These are phyloP conservation scores for Chalara sp. DNA, from an alignment of 2,329 filamentous ascomycete species.

Conservation along the genomic window DNA sequence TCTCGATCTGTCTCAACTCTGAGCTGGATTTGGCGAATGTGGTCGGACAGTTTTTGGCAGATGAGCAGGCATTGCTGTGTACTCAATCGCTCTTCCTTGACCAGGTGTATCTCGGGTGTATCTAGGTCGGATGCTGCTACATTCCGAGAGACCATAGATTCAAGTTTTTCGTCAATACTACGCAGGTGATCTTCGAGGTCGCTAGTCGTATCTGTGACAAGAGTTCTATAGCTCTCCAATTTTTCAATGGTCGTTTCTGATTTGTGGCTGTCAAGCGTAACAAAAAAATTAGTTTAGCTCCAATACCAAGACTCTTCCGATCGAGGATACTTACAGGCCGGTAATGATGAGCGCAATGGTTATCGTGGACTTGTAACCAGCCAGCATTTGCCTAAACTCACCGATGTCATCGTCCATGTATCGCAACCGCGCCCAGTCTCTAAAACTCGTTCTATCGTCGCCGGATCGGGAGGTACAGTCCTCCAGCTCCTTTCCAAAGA, in stretches of 20 bases:
- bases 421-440: conserved; percentile 37
- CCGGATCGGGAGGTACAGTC: conserved; percentile 30
- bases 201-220: conserved; percentile 28
- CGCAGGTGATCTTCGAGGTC: conserved; percentile 29
- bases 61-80: conserved; percentile 30
- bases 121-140: conserved; percentile 16
- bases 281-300: too few species aligned
- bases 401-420: conserved; percentile 39
- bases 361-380: conserved; percentile 36
- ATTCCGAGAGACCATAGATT: conserved; percentile 15
- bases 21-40: conserved; percentile 24
- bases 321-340: too few species aligned
- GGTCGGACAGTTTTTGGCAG: conserved; percentile 26
- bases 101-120: conserved; percentile 22
- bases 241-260: conserved; percentile 26
- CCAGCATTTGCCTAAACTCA: conserved; percentile 32
- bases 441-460: conserved; percentile 32
- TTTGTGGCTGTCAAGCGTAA: conserved; percentile 27
- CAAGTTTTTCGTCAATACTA: conserved; percentile 25
- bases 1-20: conserved; percentile 6
- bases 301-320: too few species aligned
- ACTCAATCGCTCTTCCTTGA: conserved; percentile 29
- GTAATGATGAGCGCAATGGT: conserved; percentile 32
- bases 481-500: conserved; percentile 33
- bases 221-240: conserved; percentile 27